Base-by-base conservation (phyloP, 306 rosid genomes). In the Trichosanthes cucumerina region DNA sequence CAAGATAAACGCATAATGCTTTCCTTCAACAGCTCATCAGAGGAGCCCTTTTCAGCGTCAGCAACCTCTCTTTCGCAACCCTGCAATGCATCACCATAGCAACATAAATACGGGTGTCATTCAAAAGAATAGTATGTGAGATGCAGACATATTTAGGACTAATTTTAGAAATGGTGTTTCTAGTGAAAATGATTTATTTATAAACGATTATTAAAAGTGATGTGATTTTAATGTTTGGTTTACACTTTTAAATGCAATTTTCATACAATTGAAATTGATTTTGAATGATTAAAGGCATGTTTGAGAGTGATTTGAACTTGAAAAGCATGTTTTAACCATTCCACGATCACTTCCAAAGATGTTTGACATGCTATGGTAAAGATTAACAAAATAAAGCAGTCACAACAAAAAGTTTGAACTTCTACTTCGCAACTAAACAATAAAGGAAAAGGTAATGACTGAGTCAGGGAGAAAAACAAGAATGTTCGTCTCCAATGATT, bases 21-120 rank as follows among this genome's bases (percentile, higher is more conserved):
- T 44, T 93, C 96, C 75, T 90, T 81, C 87, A 89, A 18, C 0
- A 70, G 3, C 24, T 93, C 93, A 78, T 85, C 88, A 58, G 89
- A 79, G 52, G 93, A 81, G 79, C 84, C 82, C n/a, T 87, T 87
- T 52, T 79, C 88, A 18, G 91, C 97, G 60, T 87, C 92, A 15
- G 89, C 87, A 60, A 90, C 93, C 79, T 93, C 98, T 87, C 87
- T 89, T 83, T 93, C 98, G 82, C 97, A 91, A 19, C 90, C 93
- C 98, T 93, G 84, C 54, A 57, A 82, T 47, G 24, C 52, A 78
- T 14, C 52, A 71, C 76, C 36, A 79, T 78, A 44, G 75, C 79
- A 81, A 49, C 38, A 23, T 44, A 56, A n/a, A 18, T 36, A 0
- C 0, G 50, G 24, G 49, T 43, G 77, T 19, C 50, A 46, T 21